Evolutionary conservation across 345 rosid genomes (phyloP), one percentile per base, ranked within the genome.

Genomic region (Gynandropsis gynandra): DNA sequence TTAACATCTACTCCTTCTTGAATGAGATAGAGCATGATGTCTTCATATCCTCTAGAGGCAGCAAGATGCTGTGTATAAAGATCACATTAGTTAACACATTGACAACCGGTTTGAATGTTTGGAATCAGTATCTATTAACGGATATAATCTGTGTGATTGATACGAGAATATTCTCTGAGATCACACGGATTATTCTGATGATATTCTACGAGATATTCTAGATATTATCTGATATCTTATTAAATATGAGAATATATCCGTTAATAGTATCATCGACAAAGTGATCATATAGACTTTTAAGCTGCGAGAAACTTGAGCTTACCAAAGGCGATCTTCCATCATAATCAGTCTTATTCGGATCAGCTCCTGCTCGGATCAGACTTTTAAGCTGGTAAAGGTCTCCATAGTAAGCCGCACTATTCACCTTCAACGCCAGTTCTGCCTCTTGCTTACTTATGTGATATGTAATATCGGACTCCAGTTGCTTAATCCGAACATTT

Each of bases 321-420:
- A 89, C 97, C 92, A 89, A 60, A 20, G 97, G 89, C 1, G 93
- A 77, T 75, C 95, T 76, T 54, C 95, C 85, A 37, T 72, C 76
- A 57, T 89, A 85, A 72, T 89, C 97, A 8, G 80, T 66, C 55
- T 68, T 73, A 9, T 72, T 66, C 1, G 95, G 89, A 69, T 85
- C 71, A 9, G 76, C 87, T 29, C 97, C 95, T 10, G 79, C 81
- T 60, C 72, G 67, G 20, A 89, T 63, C 61, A 89, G 46, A 17
- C 66, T 72, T 75, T 75, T 83, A 50, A 85, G 64, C 57, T 64
- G 85, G 29, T 69, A 71, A 58, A 85, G 59, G 54, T 89, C 95
- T 59, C 93, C 92, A 33, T 89, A 73, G 52, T 55, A 59, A 47
- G 79, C 77, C 9, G 81, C 83, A 16, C 83, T 75, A 49, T 82